phyloP scores from a whole-genome alignment of 176 grass and related monocot genomes.

The Pharus latifolius region DNA sequence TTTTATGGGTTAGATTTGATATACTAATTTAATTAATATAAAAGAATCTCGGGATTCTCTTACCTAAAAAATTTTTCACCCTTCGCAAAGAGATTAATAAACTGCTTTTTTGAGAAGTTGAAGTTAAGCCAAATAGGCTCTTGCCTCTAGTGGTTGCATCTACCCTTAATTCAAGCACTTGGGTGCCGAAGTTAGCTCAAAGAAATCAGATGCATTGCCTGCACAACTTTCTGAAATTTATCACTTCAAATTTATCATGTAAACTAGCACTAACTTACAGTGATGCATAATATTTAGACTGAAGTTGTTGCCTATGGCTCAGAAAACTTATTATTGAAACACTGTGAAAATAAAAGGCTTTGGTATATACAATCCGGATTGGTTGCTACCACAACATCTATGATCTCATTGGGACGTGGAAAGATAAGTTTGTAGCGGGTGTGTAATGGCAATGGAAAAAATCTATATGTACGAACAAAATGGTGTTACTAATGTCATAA shows the following conservation, averaged over 20 bases:
- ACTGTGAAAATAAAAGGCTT: constrained; percentile 15
- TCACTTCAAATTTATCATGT: no score
- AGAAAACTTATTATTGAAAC: constrained; percentile 4
- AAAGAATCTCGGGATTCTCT: no score
- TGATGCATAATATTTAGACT: background rate
- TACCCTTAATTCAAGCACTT: constrained; percentile 22
- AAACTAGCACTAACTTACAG: no score
- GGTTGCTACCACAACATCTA: no score
- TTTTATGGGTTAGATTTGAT: no score
- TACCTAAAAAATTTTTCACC: no score
- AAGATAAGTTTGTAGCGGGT: background rate
- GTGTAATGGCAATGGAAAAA: background rate
- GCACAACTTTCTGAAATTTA: background rate
- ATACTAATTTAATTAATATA: no score
- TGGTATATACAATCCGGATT: constrained; percentile 3
- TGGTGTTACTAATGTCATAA: no score
- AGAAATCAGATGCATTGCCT: constrained; percentile 21
- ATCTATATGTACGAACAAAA: no score
- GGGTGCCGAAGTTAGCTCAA: constrained; percentile 11
- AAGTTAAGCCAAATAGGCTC: no score
- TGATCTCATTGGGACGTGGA: constrained; percentile 14
- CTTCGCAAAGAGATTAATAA: no score
- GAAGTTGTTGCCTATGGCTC: constrained; percentile 17
- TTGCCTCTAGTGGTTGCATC: constrained; percentile 17
- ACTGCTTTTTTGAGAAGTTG: no score